Base-by-base conservation (phyloP, 306 rosid species). In the Astragalus membranaceus region DNA sequence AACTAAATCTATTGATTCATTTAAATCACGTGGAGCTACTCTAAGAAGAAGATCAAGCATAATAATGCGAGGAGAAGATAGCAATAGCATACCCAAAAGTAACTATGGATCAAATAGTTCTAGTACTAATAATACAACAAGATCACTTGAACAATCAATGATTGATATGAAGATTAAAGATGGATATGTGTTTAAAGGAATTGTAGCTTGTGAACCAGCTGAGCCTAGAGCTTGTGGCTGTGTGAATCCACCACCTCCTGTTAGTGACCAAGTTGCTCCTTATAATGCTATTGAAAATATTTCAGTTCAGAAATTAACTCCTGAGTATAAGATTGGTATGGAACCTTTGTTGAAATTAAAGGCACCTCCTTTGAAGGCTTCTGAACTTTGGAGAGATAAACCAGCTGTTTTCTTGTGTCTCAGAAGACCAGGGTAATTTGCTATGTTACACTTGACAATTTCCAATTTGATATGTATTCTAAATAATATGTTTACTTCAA, bases 341-440 rank as follows among this genome's bases (percentile, higher is more conserved):
- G 96, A 89, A 71, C 84, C 83, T 26, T 79, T 92, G 75, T 86
- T 92, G 71, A 92, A 85, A 82, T 64, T 75, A 26, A 90, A 86
- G 81, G 69, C 96, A 16, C 98, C 96, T 58, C 98, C 96, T 0
- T 61, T 88, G 81, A 92, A 86, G 79, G 96, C 96, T 73, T 88
- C 86, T 29, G 86, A 85, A 16, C 72, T 90, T 3, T 92, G 96
- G 98, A 62, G 77, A 58, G 70, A 88, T 69, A 84, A 82, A 77
- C 96, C 96, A 0, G 88, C 90, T 17, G 82, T 92, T 58, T 52
- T 92, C 84, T 69, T 90, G 17, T 92, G 98, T 81, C 85, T 92
- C 49, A 76, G 98, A 63, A 86, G 96, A 39, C 98, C 96, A 9
- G 98, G 98, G 98, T 92, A 92, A 77, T 3, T 15, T 70, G 14